Base-by-base conservation (phyloP, 352 stramenopile species). In the Pseudoperonospora humuli region DNA sequence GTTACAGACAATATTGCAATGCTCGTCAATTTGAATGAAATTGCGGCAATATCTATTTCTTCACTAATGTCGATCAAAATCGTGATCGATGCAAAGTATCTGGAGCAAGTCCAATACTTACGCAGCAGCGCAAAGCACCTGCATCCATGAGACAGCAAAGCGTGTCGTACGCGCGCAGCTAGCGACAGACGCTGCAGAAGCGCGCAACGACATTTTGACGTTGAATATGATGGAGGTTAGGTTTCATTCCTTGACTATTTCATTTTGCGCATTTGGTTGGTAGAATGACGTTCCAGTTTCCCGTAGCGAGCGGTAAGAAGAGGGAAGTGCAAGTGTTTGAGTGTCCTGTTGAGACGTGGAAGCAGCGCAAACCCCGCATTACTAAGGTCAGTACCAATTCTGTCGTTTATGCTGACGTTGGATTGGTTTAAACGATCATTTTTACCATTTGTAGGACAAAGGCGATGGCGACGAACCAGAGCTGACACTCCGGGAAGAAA, bases 251-350 rank as follows among this genome's bases (percentile, higher is more conserved):
- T 4, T 14, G 6, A 15, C 26, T 32, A 13, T 9, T 32, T 7
- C 4, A 26, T 7, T 26, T 26, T 26, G 7, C 23, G 4, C 23
- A 26, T 26, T 26, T 26, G n/a, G 26, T 29, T 13, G n/a, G 1
- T 0, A 32, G 26, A 39, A 70, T 72, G 67, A 45, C 66, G 66
- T 76, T 81, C 45, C 67, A 77, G 54, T 88, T 88, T 50, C 76
- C 76, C 25, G 75, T 88, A 38, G 67, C 76, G 19, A 82, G 60
- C 36, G 70, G 72, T 56, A 78, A 86, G 59, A 85, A 84, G 69
- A 86, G 83, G 59, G 37, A 55, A 39, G 75, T 92, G 44, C 56
- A 89, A 36, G 75, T 89, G 20, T 88, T 88, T 29, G 67, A 79
- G 52, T 89, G 79, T 45, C 77, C 77, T 10, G 52, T 69, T 7